phyloP scores from a whole-genome alignment of 345 rosid genomes.

The Ailanthus altissimus region DNA sequence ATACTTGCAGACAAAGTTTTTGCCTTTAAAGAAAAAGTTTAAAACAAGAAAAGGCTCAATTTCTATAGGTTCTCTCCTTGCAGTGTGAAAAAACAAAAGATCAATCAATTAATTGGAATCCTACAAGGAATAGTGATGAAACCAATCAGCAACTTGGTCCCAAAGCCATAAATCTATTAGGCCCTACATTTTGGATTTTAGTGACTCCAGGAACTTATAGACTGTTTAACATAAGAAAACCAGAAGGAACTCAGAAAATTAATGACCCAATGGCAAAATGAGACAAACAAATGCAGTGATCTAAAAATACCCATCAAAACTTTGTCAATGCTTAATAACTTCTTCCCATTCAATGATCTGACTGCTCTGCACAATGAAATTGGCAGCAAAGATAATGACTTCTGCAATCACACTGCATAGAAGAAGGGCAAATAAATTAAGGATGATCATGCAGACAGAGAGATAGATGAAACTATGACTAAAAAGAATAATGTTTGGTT shows the following conservation, averaged over 20 bases:
- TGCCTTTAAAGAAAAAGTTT: background rate
- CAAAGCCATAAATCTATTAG: background rate
- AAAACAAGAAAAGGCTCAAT: background rate
- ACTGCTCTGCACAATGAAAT: background rate
- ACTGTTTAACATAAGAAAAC: background rate
- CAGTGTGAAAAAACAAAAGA: background rate
- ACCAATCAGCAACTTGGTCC: background rate
- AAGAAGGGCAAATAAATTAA: background rate
- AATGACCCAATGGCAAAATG: background rate
- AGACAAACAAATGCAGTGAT: slow-evolving; percentile 5
- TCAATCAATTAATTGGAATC: too few relatives aligned
- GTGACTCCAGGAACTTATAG: background rate
- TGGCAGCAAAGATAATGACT: background rate
- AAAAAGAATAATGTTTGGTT: background rate
- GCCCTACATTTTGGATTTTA: background rate
- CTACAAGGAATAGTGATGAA: too few relatives aligned
- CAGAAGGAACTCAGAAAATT: background rate
- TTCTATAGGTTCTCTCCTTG: background rate
- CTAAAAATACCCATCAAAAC: background rate
- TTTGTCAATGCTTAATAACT: background rate
- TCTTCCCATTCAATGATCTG: background rate
- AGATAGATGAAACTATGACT: background rate
- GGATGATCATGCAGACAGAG: background rate
- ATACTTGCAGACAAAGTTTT: background rate
- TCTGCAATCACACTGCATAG: background rate